Evolutionary conservation across 2,329 filamentous ascomycete species (phyloP).

Genomic region (Colletotrichum sp.): DNA sequence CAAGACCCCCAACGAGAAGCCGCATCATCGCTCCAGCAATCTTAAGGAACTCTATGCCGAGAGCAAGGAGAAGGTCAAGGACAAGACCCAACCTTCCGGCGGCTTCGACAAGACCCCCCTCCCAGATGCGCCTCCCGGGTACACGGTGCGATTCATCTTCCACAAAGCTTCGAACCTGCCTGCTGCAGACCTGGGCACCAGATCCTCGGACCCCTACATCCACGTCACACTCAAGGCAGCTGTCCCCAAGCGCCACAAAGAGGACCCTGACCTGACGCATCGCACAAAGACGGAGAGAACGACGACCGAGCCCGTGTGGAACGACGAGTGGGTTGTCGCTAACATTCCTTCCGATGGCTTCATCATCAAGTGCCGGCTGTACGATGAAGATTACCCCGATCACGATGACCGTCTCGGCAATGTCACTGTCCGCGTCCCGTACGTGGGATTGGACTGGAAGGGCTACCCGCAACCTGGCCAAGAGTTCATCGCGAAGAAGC

Average conservation of each 20-base stretch:
- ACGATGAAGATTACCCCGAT: slow-evolving; percentile 89
- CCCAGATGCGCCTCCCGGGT: slow-evolving; percentile 76
- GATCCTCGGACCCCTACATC: slow-evolving; percentile 85
- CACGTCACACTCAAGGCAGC: slow-evolving; percentile 75
- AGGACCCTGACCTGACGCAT: slow-evolving; percentile 77
- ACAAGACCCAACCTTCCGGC: slow-evolving; percentile 65
- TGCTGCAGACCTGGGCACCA: slow-evolving; percentile 76
- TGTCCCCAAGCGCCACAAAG: slow-evolving; percentile 80
- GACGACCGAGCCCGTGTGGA: slow-evolving; percentile 79
- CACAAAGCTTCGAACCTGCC: slow-evolving; percentile 83
- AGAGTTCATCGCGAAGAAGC: slow-evolving; percentile 78
- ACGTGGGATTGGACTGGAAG: slow-evolving; percentile 68
- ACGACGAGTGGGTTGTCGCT: slow-evolving; percentile 85
- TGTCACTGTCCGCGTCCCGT: slow-evolving; percentile 71
- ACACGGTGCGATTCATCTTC: slow-evolving; percentile 85
- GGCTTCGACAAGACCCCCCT: slow-evolving; percentile 83
- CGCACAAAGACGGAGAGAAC: slow-evolving; percentile 79
- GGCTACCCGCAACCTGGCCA: slow-evolving; percentile 67
- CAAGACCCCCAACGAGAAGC: slow-evolving; percentile 14
- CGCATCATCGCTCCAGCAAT: slow-evolving; percentile 25
- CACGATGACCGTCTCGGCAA: slow-evolving; percentile 89
- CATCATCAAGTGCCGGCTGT: slow-evolving; percentile 82
- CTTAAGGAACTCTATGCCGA: slow-evolving; percentile 39
- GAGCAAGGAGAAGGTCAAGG: slow-evolving; percentile 43
- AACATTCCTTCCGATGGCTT: slow-evolving; percentile 86